Evolutionary conservation across 2,329 filamentous ascomycete genomes (phyloP).

Genomic region (Paecilomyces formosus): DNA sequence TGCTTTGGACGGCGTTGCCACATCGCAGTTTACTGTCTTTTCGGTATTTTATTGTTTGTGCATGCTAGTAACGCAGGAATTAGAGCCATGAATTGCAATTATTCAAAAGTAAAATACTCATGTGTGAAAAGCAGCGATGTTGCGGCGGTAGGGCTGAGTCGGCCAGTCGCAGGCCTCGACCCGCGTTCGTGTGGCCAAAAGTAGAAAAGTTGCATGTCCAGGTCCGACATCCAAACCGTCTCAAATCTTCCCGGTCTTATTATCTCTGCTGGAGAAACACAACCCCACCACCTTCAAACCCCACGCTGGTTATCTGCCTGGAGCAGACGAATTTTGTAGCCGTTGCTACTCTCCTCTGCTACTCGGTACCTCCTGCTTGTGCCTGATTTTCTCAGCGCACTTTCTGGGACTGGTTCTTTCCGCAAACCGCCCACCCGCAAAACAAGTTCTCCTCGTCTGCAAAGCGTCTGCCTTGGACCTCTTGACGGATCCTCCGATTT

Average conservation of each 20-base stretch:
- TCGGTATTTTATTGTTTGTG: neutral
- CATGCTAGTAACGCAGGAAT: neutral
- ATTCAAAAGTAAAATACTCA: neutral
- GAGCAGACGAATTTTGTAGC: conserved; percentile 21
- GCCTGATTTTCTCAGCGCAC: conserved; percentile 4
- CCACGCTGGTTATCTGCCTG: conserved; percentile 27
- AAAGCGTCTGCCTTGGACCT: conserved; percentile 5
- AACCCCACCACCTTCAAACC: conserved; percentile 7
- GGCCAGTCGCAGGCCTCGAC: neutral
- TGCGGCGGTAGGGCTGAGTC: neutral
- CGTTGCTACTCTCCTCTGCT: neutral
- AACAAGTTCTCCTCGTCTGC: conserved; percentile 15
- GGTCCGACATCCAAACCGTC: conserved; percentile 16
- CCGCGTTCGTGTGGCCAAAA: conserved; percentile 11
- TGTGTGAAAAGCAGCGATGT: neutral
- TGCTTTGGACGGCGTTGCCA: neutral
- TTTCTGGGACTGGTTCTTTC: conserved; percentile 19
- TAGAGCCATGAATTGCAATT: neutral
- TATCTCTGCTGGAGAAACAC: conserved; percentile 11
- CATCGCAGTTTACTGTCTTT: neutral
- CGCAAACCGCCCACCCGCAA: conserved; percentile 7
- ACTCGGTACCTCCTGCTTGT: conserved; percentile 5
- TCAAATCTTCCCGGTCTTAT: conserved; percentile 22
- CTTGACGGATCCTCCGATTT: conserved; percentile 4
- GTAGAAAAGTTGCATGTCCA: conserved; percentile 15